These are phyloP conservation scores for Pugionium dolabratum DNA, from an alignment of 345 rosid species.

Conservation along the genomic window DNA sequence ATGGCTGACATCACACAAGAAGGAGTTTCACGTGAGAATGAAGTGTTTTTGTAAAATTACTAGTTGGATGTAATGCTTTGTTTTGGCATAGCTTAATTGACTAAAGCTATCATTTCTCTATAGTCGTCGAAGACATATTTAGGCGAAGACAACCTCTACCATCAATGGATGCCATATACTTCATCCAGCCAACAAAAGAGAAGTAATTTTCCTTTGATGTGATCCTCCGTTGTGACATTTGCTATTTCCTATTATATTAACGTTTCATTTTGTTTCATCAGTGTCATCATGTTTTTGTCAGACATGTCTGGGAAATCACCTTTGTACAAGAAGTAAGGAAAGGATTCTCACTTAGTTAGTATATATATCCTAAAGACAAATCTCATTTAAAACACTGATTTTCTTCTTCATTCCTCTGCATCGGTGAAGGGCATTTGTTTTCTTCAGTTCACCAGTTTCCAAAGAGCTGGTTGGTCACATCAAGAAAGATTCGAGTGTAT, in stretches of 20 bases:
- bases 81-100: constrained; percentile 1
- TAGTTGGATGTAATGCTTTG: constrained; percentile 1
- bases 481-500: constrained; percentile 75
- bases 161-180: constrained; percentile 95
- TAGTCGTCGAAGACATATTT: constrained; percentile 97
- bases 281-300: constrained; percentile 85
- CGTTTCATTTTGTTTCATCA: constrained; percentile 44
- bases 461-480: constrained; percentile 77
- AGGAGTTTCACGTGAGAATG: constrained; percentile 91
- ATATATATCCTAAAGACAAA: neutral
- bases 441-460: constrained; percentile 94
- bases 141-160: constrained; percentile 93
- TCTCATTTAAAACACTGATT: constrained; percentile 6
- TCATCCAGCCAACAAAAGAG: constrained; percentile 94
- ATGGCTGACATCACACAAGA: constrained; percentile 98
- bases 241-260: neutral
- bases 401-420: constrained; percentile 35
- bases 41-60: constrained; percentile 8
- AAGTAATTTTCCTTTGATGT: constrained; percentile 57
- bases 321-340: constrained; percentile 86
- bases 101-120: constrained; percentile 25
- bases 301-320: constrained; percentile 96
- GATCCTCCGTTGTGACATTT: neutral
- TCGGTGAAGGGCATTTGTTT: constrained; percentile 87
- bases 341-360: constrained; percentile 26